Evolutionary conservation across 345 rosid genomes (phyloP).

Genomic region (Gossypium raimondii): DNA sequence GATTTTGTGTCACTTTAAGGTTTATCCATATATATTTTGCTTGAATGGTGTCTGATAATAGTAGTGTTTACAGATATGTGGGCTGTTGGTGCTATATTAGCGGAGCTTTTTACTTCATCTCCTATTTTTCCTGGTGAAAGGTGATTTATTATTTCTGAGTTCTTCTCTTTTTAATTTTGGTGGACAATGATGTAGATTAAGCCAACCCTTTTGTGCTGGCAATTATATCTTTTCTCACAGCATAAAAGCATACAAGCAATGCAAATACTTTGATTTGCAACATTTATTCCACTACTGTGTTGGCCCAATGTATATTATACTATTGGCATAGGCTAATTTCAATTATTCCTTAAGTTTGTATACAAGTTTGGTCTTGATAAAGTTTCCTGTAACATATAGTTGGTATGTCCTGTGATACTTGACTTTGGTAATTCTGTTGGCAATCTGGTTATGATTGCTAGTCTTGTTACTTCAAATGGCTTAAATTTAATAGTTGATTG

Average conservation of each 20-base stretch:
- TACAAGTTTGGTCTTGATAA: background rate
- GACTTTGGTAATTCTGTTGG: background rate
- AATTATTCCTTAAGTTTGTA: background rate
- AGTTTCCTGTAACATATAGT: background rate
- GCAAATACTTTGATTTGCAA: background rate
- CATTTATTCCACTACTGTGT: background rate
- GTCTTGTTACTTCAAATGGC: background rate
- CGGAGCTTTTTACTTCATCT: slow-evolving; percentile 80
- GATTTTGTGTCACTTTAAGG: slow-evolving; percentile 7
- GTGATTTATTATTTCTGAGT: slow-evolving; percentile 29
- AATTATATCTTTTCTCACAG: background rate
- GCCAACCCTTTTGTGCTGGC: slow-evolving; percentile 2
- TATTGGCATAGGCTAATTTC: background rate
- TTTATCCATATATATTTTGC: slow-evolving; percentile 1
- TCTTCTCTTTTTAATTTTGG: slow-evolving; percentile 5
- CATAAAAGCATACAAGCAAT: background rate
- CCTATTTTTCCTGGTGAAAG: slow-evolving; percentile 98
- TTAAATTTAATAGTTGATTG: background rate
- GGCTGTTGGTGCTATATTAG: slow-evolving; percentile 94
- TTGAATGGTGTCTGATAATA: slow-evolving; percentile 21
- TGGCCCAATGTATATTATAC: background rate
- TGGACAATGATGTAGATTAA: background rate
- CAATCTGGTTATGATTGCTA: background rate
- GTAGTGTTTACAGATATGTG: slow-evolving; percentile 70
- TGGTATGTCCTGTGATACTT: background rate